Conservation (phyloP, 1,139 yeast genomes). For the Saccharomyces hybrid region DNA sequence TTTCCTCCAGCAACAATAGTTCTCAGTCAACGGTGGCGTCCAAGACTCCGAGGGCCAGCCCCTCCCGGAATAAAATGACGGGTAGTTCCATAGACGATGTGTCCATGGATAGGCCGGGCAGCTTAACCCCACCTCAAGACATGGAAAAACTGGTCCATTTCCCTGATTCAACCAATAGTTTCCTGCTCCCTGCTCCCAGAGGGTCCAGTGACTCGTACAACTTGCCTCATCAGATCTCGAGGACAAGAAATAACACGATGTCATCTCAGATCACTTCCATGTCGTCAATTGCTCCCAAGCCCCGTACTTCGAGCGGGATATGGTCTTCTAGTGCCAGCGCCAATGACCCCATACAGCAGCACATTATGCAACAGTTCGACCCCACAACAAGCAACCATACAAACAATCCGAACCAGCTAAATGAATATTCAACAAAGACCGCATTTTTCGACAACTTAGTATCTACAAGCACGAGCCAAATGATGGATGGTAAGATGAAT, state of each 20-base stretch:
- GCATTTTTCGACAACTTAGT: slow-evolving; percentile 15
- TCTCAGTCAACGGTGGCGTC: slow-evolving; percentile 4
- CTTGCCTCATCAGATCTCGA: slow-evolving; percentile 18
- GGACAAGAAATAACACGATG: slow-evolving; percentile 31
- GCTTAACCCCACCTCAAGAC: slow-evolving; percentile 26
- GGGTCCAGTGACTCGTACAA: slow-evolving; percentile 27
- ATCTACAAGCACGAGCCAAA: slow-evolving; percentile 1
- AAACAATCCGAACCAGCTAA: slow-evolving; percentile 14
- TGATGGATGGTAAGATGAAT: slow-evolving; percentile 10
- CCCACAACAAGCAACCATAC: slow-evolving; percentile 8
- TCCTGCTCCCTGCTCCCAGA: slow-evolving; percentile 20
- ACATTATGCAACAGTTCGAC: slow-evolving; percentile 11
- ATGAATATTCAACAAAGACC: slow-evolving; percentile 15
- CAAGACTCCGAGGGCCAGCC: slow-evolving; percentile 3
- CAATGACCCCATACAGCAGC: slow-evolving; percentile 10
- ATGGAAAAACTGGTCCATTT: slow-evolving; percentile 22
- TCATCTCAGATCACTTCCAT: slow-evolving; percentile 31
- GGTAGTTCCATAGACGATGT: neutral
- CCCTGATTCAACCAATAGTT: slow-evolving; percentile 20
- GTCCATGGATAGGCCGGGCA: slow-evolving; percentile 11
- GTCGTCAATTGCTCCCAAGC: slow-evolving; percentile 24
- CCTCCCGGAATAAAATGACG: neutral
- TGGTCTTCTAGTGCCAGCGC: slow-evolving; percentile 21
- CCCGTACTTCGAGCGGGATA: slow-evolving; percentile 18
- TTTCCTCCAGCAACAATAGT: slow-evolving; percentile 2